A percentile compares a stretch with the other conserved stretches of the same genome.
Evolutionary conservation across 2,329 filamentous ascomycete genomes (phyloP).

Genomic region (Claviceps pazoutovae): DNA sequence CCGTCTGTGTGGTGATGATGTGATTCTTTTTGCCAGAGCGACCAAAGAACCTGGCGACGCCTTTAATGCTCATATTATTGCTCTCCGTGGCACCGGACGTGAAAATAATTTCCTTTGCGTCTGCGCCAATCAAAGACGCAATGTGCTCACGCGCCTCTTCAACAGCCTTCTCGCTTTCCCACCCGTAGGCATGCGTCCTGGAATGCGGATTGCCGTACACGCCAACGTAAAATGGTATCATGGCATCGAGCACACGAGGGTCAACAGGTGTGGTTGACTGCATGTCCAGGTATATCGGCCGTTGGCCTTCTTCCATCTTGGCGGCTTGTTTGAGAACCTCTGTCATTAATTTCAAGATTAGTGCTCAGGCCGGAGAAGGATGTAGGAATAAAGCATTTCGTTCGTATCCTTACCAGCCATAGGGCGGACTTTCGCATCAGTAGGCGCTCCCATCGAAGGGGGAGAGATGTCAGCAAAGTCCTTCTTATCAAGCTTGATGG

Average conservation of each 20-base stretch:
- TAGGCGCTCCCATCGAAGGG: constrained; percentile 17
- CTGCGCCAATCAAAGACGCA: constrained; percentile 77
- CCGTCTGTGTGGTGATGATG: constrained; percentile 92
- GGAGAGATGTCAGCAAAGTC: constrained; percentile 50
- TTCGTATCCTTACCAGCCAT: constrained; percentile 36
- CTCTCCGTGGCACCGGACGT: constrained; percentile 96
- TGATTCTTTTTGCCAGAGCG: constrained; percentile 93
- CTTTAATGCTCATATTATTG: constrained; percentile 99
- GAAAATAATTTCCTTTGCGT: constrained; percentile 97
- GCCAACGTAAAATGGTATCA: constrained; percentile 89
- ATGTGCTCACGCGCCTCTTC: constrained; percentile 76
- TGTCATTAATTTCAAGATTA: constrained; percentile 11
- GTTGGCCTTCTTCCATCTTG: constrained; percentile 79
- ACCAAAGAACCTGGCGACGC: constrained; percentile 89
- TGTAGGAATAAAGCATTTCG: neutral
- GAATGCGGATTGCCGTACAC: constrained; percentile 96
- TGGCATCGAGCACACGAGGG: constrained; percentile 85
- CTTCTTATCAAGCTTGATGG: constrained; percentile 76
- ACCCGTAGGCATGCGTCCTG: constrained; percentile 92
- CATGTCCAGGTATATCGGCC: constrained; percentile 97
- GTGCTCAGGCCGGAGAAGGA: neutral
- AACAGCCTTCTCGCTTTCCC: constrained; percentile 92
- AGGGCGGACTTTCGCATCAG: constrained; percentile 58
- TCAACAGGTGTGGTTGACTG: constrained; percentile 94
- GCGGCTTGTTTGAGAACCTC: constrained; percentile 84